These are phyloP conservation scores for Cutaneotrichosporon sp. DNA, from an alignment of 1,284 basidiomycete species.

Conservation along the genomic window DNA sequence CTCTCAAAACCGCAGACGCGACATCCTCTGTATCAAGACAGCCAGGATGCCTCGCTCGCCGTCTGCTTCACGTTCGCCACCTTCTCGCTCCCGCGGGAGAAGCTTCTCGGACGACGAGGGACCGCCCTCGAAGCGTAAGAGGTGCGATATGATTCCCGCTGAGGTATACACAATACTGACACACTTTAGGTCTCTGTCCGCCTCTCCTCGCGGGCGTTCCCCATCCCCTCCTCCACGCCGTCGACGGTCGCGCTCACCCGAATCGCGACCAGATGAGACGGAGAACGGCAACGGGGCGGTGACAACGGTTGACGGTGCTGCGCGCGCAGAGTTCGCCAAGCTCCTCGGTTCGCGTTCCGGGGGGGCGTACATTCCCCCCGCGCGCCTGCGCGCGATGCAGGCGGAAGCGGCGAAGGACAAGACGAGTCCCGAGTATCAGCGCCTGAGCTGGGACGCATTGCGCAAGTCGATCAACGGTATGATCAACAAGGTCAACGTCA, in stretches of 20 bases:
- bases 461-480: conserved; percentile 98
- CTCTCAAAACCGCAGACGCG: conserved; percentile 12
- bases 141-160: conserved; percentile 33
- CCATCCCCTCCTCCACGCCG: conserved; percentile 50
- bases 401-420: conserved; percentile 81
- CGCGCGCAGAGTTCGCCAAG: conserved; percentile 73
- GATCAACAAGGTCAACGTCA: conserved; percentile 91
- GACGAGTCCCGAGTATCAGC: conserved; percentile 85
- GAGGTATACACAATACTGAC: neutral
- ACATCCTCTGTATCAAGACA: conserved; percentile 6
- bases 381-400: conserved; percentile 85
- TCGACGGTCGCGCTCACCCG: conserved; percentile 44
- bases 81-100: conserved; percentile 13
- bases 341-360: conserved; percentile 72
- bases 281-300: conserved; percentile 54
- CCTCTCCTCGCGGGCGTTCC: conserved; percentile 45
- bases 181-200: conserved; percentile 42
- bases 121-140: conserved; percentile 45
- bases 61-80: conserved; percentile 11
- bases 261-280: conserved; percentile 15
- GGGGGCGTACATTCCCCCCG: conserved; percentile 95
- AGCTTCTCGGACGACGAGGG: conserved; percentile 32
- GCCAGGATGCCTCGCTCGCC: conserved; percentile 36
- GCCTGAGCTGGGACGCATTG: conserved; percentile 95
- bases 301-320: conserved; percentile 54